phyloP scores from a whole-genome alignment of 1,284 basidiomycete genomes.

The Ceratobasidium sp. region DNA sequence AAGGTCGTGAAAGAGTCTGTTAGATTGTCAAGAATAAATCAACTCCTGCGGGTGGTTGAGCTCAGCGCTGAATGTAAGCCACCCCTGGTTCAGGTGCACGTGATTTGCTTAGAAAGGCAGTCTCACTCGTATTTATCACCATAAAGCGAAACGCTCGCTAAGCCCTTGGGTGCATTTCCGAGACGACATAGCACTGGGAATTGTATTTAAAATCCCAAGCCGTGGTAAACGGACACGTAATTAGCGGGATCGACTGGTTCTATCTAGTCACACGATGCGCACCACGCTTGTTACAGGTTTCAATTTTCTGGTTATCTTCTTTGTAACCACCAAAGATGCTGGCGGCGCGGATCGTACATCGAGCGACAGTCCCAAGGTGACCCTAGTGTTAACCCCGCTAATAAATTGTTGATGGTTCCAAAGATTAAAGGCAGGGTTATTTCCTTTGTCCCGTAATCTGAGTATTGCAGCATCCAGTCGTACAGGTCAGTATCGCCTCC shows the following conservation, averaged over 20 bases:
- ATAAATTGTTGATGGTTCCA: not conserved
- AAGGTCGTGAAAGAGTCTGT: not conserved
- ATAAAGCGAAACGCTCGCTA: too few relatives aligned
- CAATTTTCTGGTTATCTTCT: not conserved
- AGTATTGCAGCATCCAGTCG: slow-evolving; percentile 19
- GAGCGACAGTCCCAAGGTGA: not conserved
- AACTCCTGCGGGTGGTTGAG: not conserved
- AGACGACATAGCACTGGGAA: too few relatives aligned
- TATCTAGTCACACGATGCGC: slow-evolving; percentile 13
- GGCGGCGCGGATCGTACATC: slow-evolving; percentile 7
- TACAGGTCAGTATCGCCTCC: slow-evolving; percentile 5
- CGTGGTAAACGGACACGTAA: too few relatives aligned
- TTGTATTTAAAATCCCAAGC: too few relatives aligned
- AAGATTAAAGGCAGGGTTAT: not conserved
- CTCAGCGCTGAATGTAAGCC: too few relatives aligned
- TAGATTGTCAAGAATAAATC: not conserved
- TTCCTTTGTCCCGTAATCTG: slow-evolving; percentile 16
- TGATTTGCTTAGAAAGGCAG: too few relatives aligned
- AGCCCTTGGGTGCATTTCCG: too few relatives aligned
- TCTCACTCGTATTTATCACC: too few relatives aligned
- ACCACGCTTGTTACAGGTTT: slow-evolving; percentile 12
- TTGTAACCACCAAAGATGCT: slow-evolving; percentile 34
- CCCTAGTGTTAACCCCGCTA: too few relatives aligned
- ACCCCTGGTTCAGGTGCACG: too few relatives aligned
- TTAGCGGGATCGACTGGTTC: too few relatives aligned